Base-by-base conservation (phyloP, 139 green algal genomes). In the Tetraselmis striata region DNA sequence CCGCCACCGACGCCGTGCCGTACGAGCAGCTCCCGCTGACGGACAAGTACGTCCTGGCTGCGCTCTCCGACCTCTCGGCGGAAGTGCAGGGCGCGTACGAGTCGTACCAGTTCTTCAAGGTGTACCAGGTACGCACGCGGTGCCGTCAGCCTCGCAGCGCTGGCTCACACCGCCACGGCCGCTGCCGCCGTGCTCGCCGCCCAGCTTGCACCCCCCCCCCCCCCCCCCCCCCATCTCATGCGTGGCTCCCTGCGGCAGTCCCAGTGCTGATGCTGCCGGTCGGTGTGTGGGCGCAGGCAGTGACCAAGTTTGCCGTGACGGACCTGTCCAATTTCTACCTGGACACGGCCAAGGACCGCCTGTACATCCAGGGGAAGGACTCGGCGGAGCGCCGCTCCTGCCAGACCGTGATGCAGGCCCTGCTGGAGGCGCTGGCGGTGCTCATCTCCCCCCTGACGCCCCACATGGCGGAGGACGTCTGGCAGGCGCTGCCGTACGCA, bases 301-400 rank as follows among this genome's bases (percentile, higher is more conserved):
- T 97, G 59, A 90, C 97, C 83, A 90, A 91, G n/a, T 98, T 98
- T 80, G 91, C 92, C 5, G 91, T 95, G 11, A 80, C 86, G 22
- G 96, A 99, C 76, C 91, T 98, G 24, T 97, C 91, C 81, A 95
- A 94, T 89, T 98, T 98, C 82, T 99, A 99, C 87, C 91, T 99
- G 45, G 97, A 99, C 86, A 88, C 96, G 0, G 92, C 88, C 76
- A 99, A 99, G 86, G 95, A 98, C 89, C 84, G 95, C 1, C 87
- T 98, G 76, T 98, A 98, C 88, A 94, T 98, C 74, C 86, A 89
- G 1, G 85, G 23, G 1, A 23, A 59, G 0, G 77, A 82, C 80
- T 90, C 90, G 25, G 59, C 79, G 28, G 87, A 93, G 29, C 92
- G 82, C 28, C 88, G 93, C 22, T 84, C 90, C 1, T 96, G 91